Evolutionary conservation across 2,329 filamentous ascomycete genomes (phyloP), one percentile per base, ranked within the genome.

Genomic region (Phialocephala sp.): DNA sequence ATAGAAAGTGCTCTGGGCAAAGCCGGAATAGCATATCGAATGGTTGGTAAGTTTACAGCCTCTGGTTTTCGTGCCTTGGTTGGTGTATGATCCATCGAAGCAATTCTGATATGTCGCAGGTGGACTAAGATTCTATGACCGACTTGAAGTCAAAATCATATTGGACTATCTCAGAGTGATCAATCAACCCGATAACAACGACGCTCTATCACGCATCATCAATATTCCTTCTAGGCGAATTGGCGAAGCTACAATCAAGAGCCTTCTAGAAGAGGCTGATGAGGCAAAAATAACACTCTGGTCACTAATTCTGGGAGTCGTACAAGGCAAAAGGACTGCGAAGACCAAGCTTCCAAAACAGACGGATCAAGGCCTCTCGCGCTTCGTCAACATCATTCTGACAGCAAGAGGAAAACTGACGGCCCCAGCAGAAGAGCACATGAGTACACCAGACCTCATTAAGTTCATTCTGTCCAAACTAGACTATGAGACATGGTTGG

Each of bases 61-160:
- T 54, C 4, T n/a, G 36, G 2, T 18, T 18, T 2, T 12, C 8
- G 27, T 22, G 20, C 2, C 12, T 11, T n/a, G 12, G 41, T 43
- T n/a, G 41, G 27, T 3, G 9, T 24, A 11, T 14, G 8, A 18
- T 1, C n/a, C 24, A 15, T 37, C 24, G 54, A 41, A n/a, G 5
- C 15, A 18, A 43, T 14, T 54, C 60, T 69, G 27, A 72, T 12
- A 18, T 43, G 59, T 59, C 4, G 6, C 47, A 81, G 80, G 87
- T 43, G 94, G 95, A 1, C 87, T 88, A 68, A 91, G 92, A 65
- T 99, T 99, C 76, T 98, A 96, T 74, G 95, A 99, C 71, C 88
- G 95, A 60, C 85, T 88, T 2, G 94, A 99, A 76, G 90, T 98
- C 75, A 96, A 95, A 77, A 84, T 93, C 8, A 77, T 98, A 0